A percentile compares a stretch with the other conserved stretches of the same genome.
These are phyloP conservation scores for Pseudoscleropodium purum DNA, from an alignment of 225 moss, liverwort and hornwort species.

Conservation along the genomic window DNA sequence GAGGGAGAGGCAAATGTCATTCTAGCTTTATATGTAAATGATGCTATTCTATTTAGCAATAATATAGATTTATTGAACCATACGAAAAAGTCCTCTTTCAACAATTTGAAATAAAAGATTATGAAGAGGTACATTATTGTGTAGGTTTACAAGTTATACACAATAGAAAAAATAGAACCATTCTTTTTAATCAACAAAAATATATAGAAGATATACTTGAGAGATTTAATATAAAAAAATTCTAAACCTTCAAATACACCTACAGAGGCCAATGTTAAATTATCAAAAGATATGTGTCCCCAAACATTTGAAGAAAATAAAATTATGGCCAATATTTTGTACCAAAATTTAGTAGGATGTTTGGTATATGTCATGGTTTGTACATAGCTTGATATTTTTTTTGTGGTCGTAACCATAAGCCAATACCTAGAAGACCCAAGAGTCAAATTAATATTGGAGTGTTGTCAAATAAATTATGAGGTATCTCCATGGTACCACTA, in stretches of 20 bases:
- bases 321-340: too few relatives aligned
- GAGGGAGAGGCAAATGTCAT: neutral
- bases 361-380: too few relatives aligned
- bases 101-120: neutral
- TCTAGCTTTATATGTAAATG: neutral
- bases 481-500: neutral
- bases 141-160: neutral
- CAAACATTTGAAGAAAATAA: too few relatives aligned
- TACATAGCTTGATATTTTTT: too few relatives aligned
- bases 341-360: too few relatives aligned
- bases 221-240: too few relatives aligned
- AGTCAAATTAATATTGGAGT: neutral
- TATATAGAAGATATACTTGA: too few relatives aligned
- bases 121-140: neutral
- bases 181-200: too few relatives aligned
- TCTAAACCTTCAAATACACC: too few relatives aligned
- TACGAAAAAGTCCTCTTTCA: neutral
- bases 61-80: neutral
- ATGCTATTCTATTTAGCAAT: neutral
- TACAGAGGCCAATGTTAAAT: too few relatives aligned
- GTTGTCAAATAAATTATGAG: neutral
- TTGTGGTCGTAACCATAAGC: rapidly evolving
- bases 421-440: rapidly evolving
- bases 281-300: too few relatives aligned
- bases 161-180: neutral